Conservation (phyloP, 2,329 filamentous ascomycete species). For the Pseudogymnoascus sp. region DNA sequence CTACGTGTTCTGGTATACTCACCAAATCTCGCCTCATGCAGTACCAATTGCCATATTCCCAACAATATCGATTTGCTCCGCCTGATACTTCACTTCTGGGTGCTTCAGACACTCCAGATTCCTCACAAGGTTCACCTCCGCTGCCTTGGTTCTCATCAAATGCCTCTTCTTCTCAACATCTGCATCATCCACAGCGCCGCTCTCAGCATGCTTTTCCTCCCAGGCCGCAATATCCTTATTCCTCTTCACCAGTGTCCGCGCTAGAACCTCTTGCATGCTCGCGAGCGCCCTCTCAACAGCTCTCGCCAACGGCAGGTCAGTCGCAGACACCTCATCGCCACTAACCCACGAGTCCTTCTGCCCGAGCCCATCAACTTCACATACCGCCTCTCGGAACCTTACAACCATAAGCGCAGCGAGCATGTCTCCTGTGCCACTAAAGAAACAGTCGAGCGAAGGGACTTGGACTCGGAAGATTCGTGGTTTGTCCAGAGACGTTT, state of each 20-base stretch:
- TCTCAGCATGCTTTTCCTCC: constrained; percentile 33
- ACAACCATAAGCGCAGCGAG: constrained; percentile 87
- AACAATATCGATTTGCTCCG: constrained; percentile 36
- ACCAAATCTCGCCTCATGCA: background rate
- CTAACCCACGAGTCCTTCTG: constrained; percentile 63
- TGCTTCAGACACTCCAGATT: constrained; percentile 60
- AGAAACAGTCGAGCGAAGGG: constrained; percentile 84
- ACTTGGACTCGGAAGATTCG: constrained; percentile 86
- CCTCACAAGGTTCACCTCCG: constrained; percentile 76
- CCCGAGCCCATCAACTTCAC: constrained; percentile 39
- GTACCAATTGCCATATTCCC: background rate
- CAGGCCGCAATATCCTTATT: constrained; percentile 52
- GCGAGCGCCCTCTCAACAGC: constrained; percentile 82
- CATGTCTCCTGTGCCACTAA: constrained; percentile 96
- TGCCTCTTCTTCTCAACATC: constrained; percentile 43
- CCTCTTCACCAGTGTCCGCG: constrained; percentile 57
- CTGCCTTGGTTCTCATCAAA: constrained; percentile 69
- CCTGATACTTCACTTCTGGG: constrained; percentile 57
- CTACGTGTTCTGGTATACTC: background rate
- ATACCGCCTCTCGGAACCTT: constrained; percentile 75
- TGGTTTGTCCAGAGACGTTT: constrained; percentile 51
- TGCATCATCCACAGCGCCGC: constrained; percentile 31
- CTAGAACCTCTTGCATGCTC: constrained; percentile 82
- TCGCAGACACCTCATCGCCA: constrained; percentile 58
- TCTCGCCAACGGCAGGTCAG: constrained; percentile 71